phyloP scores from a whole-genome alignment of 78 protist species.

The Dictyostelium citrinum region DNA sequence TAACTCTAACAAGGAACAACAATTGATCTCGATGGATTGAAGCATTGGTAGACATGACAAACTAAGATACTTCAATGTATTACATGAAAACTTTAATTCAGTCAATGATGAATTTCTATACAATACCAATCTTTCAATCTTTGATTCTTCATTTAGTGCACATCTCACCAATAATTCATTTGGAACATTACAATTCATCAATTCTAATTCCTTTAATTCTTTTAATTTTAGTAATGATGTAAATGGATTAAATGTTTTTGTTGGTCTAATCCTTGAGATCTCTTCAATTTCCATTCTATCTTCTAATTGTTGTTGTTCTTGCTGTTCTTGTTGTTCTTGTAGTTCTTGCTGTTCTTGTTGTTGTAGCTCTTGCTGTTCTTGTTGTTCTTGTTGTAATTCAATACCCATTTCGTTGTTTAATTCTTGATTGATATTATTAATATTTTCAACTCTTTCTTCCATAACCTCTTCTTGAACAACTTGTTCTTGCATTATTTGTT shows the following conservation, averaged over 20 bases:
- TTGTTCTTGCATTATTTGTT: neutral
- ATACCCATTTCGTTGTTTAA: neutral
- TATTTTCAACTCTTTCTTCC: neutral
- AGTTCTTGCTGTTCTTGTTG: too few relatives aligned
- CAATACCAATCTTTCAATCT: slow-evolving; percentile 30
- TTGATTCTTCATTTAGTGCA: neutral
- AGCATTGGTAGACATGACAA: slow-evolving; percentile 48
- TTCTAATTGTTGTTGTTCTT: neutral
- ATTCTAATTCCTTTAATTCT: slow-evolving; percentile 39
- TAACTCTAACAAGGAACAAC: neutral
- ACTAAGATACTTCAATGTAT: slow-evolving; percentile 1
- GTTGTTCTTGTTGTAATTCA: neutral
- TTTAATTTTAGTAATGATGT: neutral
- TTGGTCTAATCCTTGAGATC: neutral
- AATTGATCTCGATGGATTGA: neutral
- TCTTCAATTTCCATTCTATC: neutral
- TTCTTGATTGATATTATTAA: neutral
- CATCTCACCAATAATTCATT: neutral
- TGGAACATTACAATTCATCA: slow-evolving; percentile 26
- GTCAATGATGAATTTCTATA: slow-evolving; percentile 21
- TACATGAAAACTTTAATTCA: neutral
- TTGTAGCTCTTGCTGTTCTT: neutral
- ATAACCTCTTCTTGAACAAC: neutral
- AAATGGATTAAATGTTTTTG: neutral
- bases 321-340: neutral